phyloP scores from a whole-genome alignment of 2,329 filamentous ascomycete species.

The Colletotrichum nymphaeae region DNA sequence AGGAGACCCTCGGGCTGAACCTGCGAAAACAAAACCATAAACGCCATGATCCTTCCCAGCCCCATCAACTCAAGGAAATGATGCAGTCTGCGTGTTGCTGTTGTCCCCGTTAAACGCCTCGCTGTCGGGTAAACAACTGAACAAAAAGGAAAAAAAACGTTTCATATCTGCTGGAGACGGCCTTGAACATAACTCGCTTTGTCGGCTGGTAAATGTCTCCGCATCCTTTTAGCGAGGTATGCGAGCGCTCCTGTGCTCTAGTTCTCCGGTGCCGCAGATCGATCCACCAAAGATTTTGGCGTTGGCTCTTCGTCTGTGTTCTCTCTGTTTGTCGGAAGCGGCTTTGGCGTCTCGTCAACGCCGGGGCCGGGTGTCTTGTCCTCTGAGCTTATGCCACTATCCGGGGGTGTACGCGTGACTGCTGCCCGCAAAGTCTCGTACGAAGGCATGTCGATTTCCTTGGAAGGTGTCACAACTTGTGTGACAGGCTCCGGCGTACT shows the following conservation, averaged over 20 bases:
- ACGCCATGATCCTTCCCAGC: constrained; percentile 19
- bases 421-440: constrained; percentile 40
- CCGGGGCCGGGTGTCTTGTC: constrained; percentile 36
- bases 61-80: constrained; percentile 33
- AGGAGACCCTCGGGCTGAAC: background rate
- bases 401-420: constrained; percentile 44
- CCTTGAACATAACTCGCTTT: background rate
- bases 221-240: background rate
- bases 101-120: constrained; percentile 34
- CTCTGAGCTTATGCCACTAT: constrained; percentile 39
- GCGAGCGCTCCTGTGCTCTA: constrained; percentile 34
- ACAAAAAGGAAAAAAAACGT: constrained; percentile 28
- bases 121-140: constrained; percentile 29
- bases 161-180: constrained; percentile 11
- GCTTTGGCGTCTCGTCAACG: constrained; percentile 58
- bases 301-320: constrained; percentile 52
- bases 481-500: constrained; percentile 63
- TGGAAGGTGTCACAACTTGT: constrained; percentile 62
- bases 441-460: constrained; percentile 49
- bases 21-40: constrained; percentile 5
- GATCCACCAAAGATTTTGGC: constrained; percentile 46
- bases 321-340: constrained; percentile 39
- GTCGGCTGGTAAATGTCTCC: background rate
- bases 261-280: constrained; percentile 5
- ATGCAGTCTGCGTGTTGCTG: constrained; percentile 36